Evolutionary conservation across 2,329 filamentous ascomycete species (phyloP).

Genomic region (Paramyrothecium roridum): DNA sequence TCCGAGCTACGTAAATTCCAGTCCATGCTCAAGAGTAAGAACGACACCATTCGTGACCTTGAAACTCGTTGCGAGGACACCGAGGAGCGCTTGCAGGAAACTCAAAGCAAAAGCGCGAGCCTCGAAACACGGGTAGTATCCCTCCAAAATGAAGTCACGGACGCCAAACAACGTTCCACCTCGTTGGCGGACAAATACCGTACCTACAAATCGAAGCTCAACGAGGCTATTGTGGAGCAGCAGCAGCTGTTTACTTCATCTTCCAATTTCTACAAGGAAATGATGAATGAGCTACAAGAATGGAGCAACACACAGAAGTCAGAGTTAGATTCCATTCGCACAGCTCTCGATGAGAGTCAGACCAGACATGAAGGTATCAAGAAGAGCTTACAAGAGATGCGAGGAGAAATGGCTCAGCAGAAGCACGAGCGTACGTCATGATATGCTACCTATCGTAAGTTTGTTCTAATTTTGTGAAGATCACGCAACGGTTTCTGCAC

Average conservation of each 20-base stretch:
- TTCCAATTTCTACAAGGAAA: conserved; percentile 26
- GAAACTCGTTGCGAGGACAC: conserved; percentile 14
- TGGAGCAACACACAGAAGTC: conserved; percentile 22
- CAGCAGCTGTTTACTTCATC: conserved; percentile 36
- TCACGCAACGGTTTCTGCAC: conserved; percentile 15
- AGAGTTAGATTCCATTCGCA: conserved; percentile 7
- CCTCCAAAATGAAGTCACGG: conserved; percentile 19
- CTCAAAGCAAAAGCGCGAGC: conserved; percentile 17
- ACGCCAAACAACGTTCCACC: conserved; percentile 14
- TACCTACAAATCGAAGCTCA: conserved; percentile 35
- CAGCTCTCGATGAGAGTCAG: conserved; percentile 19
- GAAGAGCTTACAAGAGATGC: conserved; percentile 23
- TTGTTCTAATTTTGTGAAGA: conserved; percentile 14
- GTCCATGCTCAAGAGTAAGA: conserved; percentile 7
- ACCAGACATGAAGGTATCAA: conserved; percentile 29
- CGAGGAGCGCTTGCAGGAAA: conserved; percentile 16
- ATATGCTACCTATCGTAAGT: background rate
- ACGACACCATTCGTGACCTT: background rate
- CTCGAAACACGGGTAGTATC: conserved; percentile 22
- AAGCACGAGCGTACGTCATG: conserved; percentile 16
- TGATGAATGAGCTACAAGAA: conserved; percentile 28
- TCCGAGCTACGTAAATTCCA: conserved; percentile 12
- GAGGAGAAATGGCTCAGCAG: conserved; percentile 14
- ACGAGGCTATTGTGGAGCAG: conserved; percentile 43
- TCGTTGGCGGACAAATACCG: conserved; percentile 28